A percentile compares a stretch with the other conserved stretches of the same genome.
phyloP scores from a whole-genome alignment of 805 yeast species.

The Lachancea mirantina region DNA sequence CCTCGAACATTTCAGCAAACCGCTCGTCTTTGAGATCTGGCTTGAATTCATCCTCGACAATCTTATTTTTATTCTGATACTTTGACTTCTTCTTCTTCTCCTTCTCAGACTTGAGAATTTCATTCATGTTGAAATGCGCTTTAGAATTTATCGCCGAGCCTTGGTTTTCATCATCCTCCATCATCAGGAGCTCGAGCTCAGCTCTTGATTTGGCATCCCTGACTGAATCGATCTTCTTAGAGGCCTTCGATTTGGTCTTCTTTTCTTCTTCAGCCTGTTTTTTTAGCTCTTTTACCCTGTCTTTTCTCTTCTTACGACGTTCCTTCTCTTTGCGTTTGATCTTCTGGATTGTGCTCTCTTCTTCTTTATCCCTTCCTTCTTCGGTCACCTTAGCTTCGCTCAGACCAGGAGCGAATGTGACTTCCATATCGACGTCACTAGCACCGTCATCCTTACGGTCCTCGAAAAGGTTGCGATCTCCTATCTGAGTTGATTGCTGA shows the following conservation, averaged over 20 bases:
- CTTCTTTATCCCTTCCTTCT: slow-evolving; percentile 36
- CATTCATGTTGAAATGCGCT: slow-evolving; percentile 75
- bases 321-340: slow-evolving; percentile 87
- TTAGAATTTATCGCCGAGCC: slow-evolving; percentile 31
- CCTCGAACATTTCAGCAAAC: slow-evolving; percentile 75
- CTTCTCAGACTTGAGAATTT: slow-evolving; percentile 67
- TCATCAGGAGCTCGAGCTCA: slow-evolving; percentile 65
- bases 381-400: slow-evolving; percentile 35
- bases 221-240: slow-evolving; percentile 20
- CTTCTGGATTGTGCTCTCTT: slow-evolving; percentile 71
- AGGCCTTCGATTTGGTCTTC: slow-evolving; percentile 35
- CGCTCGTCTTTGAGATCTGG: slow-evolving; percentile 78
- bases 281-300: slow-evolving; percentile 57
- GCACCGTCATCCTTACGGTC: slow-evolving; percentile 37
- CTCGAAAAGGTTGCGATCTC: slow-evolving; percentile 30
- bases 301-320: slow-evolving; percentile 79
- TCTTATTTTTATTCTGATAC: slow-evolving; percentile 40
- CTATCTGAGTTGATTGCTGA: slow-evolving; percentile 35
- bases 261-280: slow-evolving; percentile 45
- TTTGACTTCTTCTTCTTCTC: slow-evolving; percentile 44
- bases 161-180: slow-evolving; percentile 49
- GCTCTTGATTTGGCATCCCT: slow-evolving; percentile 44
- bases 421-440: slow-evolving; percentile 84
- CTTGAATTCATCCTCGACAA: slow-evolving; percentile 49
- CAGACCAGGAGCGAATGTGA: slow-evolving; percentile 88